These are phyloP conservation scores for Nakaseomyces bracarensis DNA, from an alignment of 1,139 yeast genomes.

Conservation along the genomic window DNA sequence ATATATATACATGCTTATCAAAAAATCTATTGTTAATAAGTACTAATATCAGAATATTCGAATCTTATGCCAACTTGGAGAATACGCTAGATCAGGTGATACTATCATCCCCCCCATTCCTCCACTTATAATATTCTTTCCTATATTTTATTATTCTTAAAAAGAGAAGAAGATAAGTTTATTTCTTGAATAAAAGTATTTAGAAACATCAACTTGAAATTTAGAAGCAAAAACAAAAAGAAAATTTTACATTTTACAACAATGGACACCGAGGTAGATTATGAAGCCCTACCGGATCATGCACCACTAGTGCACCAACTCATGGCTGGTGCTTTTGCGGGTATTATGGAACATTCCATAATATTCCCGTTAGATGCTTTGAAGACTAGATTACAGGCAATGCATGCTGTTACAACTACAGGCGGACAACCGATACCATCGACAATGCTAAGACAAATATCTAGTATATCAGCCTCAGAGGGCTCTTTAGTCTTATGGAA, in stretches of 20 bases:
- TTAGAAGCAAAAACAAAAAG: background rate
- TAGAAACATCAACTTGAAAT: background rate
- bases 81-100: too few species aligned
- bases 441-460: constrained; percentile 47
- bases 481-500: constrained; percentile 89
- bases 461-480: constrained; percentile 72
- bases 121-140: too few species aligned
- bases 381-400: constrained; percentile 89
- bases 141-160: too few species aligned
- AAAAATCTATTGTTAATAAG: too few species aligned
- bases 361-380: constrained; percentile 96
- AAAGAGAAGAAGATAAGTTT: too few species aligned
- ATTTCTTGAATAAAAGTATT: too few species aligned
- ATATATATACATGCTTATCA: too few species aligned
- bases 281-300: constrained; percentile 83
- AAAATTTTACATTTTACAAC: background rate
- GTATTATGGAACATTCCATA: constrained; percentile 94
- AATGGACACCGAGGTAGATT: constrained; percentile 38
- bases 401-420: constrained; percentile 13
- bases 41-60: too few species aligned
- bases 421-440: constrained; percentile 32
- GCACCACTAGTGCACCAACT: constrained; percentile 79
- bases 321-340: constrained; percentile 93
- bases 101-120: too few species aligned
- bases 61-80: too few species aligned